Evolutionary conservation across 768 basidiomycete species (phyloP).

Genomic region (Cystofilobasidium capitatum): DNA sequence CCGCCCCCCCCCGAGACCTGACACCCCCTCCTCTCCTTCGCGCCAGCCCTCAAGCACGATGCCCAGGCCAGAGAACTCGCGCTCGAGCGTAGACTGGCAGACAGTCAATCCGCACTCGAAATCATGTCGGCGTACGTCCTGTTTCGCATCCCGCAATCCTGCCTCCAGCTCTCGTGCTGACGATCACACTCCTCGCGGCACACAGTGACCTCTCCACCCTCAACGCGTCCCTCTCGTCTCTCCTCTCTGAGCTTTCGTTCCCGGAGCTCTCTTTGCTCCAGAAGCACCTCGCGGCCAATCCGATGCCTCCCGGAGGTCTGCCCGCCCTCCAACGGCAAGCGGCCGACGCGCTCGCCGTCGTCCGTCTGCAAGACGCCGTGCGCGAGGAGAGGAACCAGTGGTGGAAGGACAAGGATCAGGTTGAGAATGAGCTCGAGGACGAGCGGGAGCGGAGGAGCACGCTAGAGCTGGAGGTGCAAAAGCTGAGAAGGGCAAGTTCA

Average conservation of each 20-base stretch:
- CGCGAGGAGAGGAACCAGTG: neutral
- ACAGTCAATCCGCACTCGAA: too few species aligned
- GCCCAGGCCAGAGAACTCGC: too few species aligned
- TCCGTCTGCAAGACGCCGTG: neutral
- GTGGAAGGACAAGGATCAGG: neutral
- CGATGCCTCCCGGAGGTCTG: neutral
- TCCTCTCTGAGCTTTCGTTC: neutral
- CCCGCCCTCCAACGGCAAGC: neutral
- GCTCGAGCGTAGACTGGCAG: too few species aligned
- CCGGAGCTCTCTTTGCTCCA: neutral
- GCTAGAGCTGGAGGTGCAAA: slow-evolving; percentile 6
- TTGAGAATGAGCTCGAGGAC: neutral
- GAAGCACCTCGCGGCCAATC: neutral
- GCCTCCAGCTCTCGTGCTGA: too few species aligned
- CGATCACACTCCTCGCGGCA: too few species aligned
- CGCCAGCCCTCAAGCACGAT: too few species aligned
- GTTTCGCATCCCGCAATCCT: too few species aligned
- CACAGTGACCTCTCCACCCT: neutral
- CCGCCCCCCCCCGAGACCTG: too few species aligned
- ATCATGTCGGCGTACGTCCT: too few species aligned
- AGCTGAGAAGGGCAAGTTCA: neutral
- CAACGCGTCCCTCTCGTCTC: neutral
- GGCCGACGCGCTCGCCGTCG: neutral
- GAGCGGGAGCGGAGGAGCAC: neutral
- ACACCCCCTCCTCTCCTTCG: too few species aligned